Percentiles rank a stretch among this genome's conserved stretches.
These are phyloP conservation scores for Caloboletus firmus DNA, from an alignment of 1,284 basidiomycete genomes.

Conservation along the genomic window DNA sequence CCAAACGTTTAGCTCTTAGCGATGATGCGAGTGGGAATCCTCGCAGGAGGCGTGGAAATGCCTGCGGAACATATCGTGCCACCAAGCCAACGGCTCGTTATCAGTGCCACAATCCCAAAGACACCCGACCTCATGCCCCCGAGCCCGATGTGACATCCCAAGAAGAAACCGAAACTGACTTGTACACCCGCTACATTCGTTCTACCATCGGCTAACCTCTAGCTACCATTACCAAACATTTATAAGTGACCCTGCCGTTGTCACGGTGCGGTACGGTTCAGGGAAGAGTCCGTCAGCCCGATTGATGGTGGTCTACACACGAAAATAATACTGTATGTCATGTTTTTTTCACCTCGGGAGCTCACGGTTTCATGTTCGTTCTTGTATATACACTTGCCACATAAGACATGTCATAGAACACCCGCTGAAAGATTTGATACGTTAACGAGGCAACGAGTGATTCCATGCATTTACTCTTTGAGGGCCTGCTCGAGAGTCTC, in stretches of 20 bases:
- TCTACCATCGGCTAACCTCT: constrained; percentile 11
- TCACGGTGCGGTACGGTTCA: not conserved
- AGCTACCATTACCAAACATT: not conserved
- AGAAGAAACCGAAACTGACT: not conserved
- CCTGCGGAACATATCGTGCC: constrained; percentile 39
- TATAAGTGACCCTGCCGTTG: constrained; percentile 4
- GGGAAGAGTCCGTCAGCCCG: not conserved
- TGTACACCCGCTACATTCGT: constrained; percentile 14
- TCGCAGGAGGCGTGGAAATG: constrained; percentile 69
- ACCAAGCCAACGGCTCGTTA: constrained; percentile 39
- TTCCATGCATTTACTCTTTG: not conserved
- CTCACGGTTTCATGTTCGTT: constrained; percentile 1
- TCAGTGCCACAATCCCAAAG: constrained; percentile 19
- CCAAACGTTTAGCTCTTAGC: constrained; percentile 55
- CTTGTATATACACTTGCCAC: constrained; percentile 7
- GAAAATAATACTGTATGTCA: constrained; percentile 13
- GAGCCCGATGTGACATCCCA: not conserved
- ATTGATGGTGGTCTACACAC: not conserved
- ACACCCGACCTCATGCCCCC: not conserved
- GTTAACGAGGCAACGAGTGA: not conserved
- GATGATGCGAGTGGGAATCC: constrained; percentile 81
- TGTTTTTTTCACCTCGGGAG: not conserved
- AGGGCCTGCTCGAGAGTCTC: constrained; percentile 37
- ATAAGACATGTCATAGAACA: constrained; percentile 1
- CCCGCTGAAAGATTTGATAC: not conserved